Conservation (phyloP, 805 yeast genomes). For the Ogataea methanolica region DNA sequence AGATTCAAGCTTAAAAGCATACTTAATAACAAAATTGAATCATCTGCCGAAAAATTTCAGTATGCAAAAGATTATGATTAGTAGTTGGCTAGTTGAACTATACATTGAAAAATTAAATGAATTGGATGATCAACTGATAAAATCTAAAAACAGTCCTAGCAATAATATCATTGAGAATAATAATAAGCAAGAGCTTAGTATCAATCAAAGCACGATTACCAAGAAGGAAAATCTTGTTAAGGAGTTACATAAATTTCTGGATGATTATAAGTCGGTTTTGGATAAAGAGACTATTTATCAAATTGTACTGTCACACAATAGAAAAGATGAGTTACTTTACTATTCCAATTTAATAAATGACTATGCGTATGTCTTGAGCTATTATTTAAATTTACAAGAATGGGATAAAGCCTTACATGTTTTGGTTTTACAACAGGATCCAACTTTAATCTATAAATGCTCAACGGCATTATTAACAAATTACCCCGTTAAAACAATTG, state of each 20-base stretch:
- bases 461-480: slow-evolving; percentile 67
- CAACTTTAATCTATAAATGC: slow-evolving; percentile 53
- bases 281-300: slow-evolving; percentile 70
- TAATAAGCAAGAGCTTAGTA: slow-evolving; percentile 1
- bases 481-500: slow-evolving; percentile 64
- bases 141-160: background rate
- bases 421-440: slow-evolving; percentile 43
- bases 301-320: slow-evolving; percentile 61
- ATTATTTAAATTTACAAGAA: slow-evolving; percentile 62
- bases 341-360: slow-evolving; percentile 70
- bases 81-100: slow-evolving; percentile 64
- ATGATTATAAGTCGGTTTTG: slow-evolving; percentile 40
- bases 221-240: slow-evolving; percentile 28
- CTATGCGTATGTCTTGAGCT: slow-evolving; percentile 59
- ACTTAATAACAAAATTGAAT: slow-evolving; percentile 39
- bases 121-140: slow-evolving; percentile 31
- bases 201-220: slow-evolving; percentile 13
- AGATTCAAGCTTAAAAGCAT: slow-evolving; percentile 41
- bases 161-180: slow-evolving; percentile 7
- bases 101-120: slow-evolving; percentile 43
- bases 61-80: slow-evolving; percentile 49
- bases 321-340: slow-evolving; percentile 55
- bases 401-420: slow-evolving; percentile 72
- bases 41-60: slow-evolving; percentile 23
- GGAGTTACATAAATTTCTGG: slow-evolving; percentile 47